Base-by-base conservation (phyloP, 495 filamentous ascomycete species). In the Platismatia glauca region DNA sequence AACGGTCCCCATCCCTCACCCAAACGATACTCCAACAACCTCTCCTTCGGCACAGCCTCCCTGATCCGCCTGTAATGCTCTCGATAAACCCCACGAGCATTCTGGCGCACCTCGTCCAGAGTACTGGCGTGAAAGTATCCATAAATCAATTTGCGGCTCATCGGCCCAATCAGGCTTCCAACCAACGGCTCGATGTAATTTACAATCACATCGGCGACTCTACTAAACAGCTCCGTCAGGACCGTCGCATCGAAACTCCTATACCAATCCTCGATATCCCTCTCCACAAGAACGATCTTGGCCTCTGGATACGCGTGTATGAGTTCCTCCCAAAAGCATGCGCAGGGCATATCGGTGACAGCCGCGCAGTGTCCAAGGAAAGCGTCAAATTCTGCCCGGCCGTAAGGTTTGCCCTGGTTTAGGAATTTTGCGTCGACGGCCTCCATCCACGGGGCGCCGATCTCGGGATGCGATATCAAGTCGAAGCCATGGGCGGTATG, bases 281-380 rank as follows among this genome's bases (percentile, higher is more conserved):
- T 72, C 2, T 71, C 72, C 0, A 77, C 78, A 9, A 85, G 69
- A 18, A 85, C 70, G 13, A 85, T 75, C 63, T 84, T 84, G 44
- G 82, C 82, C n/a, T 83, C 76, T 0, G 82, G 80, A 62, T 85
- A 85, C 11, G 79, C 76, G 29, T 75, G 73, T 16, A 83, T 80
- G 3, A 85, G 71, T 60, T 83, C 81, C 52, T 77, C 71, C 43
- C 76, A 73, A 64, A 84, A 83, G 29, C 7, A 7, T 33, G 29
- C 50, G 29, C 50, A 53, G 1, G 50, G 50, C 29, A 52, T 52
- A 8, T 52, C 48, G 13, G 48, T 52, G 27, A 52, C 48, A 1
- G 48, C 48, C 1, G 48, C 48, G n/a, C 48, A 52, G 18, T 31
- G 11, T 4, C 48, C 48, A 18, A 52, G 48, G 3, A 52, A 52